Base-by-base conservation (phyloP, 306 rosid genomes). In the Geum urbanum region DNA sequence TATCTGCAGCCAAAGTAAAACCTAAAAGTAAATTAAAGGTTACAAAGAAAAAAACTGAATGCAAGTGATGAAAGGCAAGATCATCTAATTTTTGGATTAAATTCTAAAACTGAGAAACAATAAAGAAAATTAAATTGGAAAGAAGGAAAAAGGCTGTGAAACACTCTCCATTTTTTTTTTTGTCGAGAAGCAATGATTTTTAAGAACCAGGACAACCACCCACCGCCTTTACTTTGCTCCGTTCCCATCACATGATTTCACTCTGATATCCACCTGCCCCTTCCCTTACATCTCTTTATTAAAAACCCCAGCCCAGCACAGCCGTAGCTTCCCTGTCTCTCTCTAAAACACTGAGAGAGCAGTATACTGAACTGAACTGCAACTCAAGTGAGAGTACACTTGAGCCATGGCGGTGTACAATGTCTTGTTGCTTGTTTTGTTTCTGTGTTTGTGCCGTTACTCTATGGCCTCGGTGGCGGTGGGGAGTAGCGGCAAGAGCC, bases 111-210 rank as follows among this genome's bases (percentile, higher is more conserved):
- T 56, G 62, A 0, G 41, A 56, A 56, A 56, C 8, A 56, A 11
- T 1, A 56, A 24, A 24, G 4, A 4, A 56, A 0, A 4, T 4
- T 4, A 22, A 22, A 24, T 1, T 0, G 11, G 2, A 10, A 56
- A 24, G 8, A 58, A 35, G 2, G 43, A 1, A 59, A 32, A 35
- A 15, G 45, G 44, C 44, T 58, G 63, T 32, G 63, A 13, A 15
- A 50, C 75, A 72, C 69, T 40, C 46, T 20, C 27, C 27, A 24
- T 24, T 2, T 0, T 24, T 24, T 24, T 43, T 75, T 76, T 83
- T 83, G 96, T 87, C 94, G 15, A 45, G 18, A 70, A 16, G 69
- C 78, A 81, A 89, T 87, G 73, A 92, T 86, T 79, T 24, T 80
- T 16, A 50, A 54, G 53, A 72, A 52, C 41, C 57, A 75, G 48